These are phyloP conservation scores for Saccharomycopsis microspora DNA, from an alignment of 805 yeast genomes.

Conservation along the genomic window DNA sequence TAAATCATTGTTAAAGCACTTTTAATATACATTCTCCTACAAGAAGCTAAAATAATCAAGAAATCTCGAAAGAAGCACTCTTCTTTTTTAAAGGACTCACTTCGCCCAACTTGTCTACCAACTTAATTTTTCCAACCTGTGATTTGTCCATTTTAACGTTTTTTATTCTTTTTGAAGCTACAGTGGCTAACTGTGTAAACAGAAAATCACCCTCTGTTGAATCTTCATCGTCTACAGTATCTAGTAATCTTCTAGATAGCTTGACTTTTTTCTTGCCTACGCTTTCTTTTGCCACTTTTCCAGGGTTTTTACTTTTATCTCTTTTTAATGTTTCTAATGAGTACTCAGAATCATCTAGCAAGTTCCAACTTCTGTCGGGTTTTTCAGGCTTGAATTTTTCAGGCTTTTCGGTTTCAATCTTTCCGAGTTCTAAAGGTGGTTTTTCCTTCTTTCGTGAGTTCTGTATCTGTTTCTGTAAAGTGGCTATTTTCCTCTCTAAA, in stretches of 20 bases:
- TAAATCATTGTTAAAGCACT: no score
- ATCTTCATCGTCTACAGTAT: background rate
- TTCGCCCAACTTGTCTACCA: conserved; percentile 4
- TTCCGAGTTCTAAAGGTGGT: background rate
- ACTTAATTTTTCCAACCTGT: background rate
- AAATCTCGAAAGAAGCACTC: background rate
- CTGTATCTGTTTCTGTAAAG: background rate
- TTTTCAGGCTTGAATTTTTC: background rate
- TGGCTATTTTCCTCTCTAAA: conserved; percentile 10
- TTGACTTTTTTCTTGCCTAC: background rate
- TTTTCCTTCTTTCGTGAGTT: background rate
- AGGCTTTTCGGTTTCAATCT: background rate
- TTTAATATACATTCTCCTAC: no score
- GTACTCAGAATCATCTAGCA: background rate
- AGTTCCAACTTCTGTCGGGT: background rate
- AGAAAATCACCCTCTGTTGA: background rate
- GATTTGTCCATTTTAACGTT: background rate
- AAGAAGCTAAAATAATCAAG: no score
- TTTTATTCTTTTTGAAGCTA: background rate
- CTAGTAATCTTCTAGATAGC: background rate
- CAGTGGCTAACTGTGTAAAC: background rate
- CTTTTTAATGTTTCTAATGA: background rate
- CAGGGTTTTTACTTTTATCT: background rate
- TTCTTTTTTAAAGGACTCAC: conserved; percentile 11
- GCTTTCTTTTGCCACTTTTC: background rate